Percentiles rank a stretch among this genome's conserved stretches.
Conservation (phyloP, 495 filamentous ascomycete genomes). For the Xylaria bambusicola region DNA sequence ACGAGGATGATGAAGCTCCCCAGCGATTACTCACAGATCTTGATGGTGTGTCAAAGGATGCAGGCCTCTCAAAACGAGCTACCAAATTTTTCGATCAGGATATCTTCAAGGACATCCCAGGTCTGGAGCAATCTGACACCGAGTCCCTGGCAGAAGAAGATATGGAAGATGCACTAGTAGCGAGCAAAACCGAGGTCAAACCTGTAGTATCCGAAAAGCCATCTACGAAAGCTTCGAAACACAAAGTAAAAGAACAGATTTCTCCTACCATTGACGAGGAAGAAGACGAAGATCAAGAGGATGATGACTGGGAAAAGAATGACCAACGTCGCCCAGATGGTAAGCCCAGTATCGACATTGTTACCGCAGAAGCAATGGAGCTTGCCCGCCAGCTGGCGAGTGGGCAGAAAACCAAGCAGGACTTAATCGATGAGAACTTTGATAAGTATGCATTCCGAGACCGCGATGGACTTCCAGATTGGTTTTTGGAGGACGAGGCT, state of each 20-base stretch:
- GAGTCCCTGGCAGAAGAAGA: conserved; percentile 54
- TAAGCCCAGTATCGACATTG: conserved; percentile 88
- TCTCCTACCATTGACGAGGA: conserved; percentile 42
- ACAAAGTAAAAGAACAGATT: conserved; percentile 31
- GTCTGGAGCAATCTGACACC: conserved; percentile 47
- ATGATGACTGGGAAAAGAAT: conserved; percentile 71
- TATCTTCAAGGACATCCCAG: conserved; percentile 81
- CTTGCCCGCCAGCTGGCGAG: conserved; percentile 90
- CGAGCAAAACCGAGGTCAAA: conserved; percentile 19
- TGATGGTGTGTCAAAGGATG: conserved; percentile 45
- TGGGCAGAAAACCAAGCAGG: conserved; percentile 73
- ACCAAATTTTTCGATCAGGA: conserved; percentile 92
- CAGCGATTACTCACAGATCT: conserved; percentile 53
- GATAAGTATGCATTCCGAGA: conserved; percentile 92
- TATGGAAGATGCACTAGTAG: conserved; percentile 27
- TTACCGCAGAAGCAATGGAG: conserved; percentile 98
- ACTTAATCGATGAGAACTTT: conserved; percentile 87
- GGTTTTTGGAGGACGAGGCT: conserved; percentile 93
- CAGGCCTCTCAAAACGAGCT: conserved; percentile 76
- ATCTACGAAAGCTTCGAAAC: conserved; percentile 23
- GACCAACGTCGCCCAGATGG: conserved; percentile 66
- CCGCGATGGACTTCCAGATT: conserved; percentile 89
- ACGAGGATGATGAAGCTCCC: conserved; percentile 40
- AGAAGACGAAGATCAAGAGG: conserved; percentile 46
- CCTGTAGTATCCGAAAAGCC: conserved; percentile 12